These are phyloP conservation scores for Beauveria bassiana DNA, from an alignment of 2,329 filamentous ascomycete species.

Conservation along the genomic window DNA sequence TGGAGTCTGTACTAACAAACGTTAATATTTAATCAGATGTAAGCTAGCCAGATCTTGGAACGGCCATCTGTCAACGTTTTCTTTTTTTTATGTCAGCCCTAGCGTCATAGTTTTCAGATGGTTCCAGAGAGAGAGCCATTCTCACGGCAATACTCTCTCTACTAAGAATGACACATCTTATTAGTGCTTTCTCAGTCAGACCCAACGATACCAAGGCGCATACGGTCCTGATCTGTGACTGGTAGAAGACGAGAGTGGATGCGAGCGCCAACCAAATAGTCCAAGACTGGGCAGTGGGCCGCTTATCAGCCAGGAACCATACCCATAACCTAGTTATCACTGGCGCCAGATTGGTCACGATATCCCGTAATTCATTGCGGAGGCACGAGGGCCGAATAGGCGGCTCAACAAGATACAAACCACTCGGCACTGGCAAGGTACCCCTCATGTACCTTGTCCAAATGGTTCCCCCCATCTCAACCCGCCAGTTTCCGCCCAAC, in stretches of 20 bases:
- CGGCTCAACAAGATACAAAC: conserved; percentile 6
- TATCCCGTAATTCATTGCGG: neutral
- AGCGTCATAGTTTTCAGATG: too few relatives aligned
- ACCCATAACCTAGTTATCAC: neutral
- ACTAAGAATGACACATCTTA: neutral
- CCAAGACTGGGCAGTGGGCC: conserved; percentile 6
- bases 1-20: neutral
- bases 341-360: neutral
- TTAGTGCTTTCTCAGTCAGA: neutral
- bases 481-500: conserved; percentile 10
- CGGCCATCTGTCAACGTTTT: neutral
- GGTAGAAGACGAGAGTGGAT: neutral
- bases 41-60: neutral
- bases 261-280: conserved; percentile 2
- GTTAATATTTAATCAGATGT: neutral
- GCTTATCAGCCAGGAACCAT: neutral
- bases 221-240: neutral
- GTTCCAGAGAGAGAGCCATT: neutral
- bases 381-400: neutral
- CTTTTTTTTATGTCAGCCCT: neutral
- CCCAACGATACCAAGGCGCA: neutral
- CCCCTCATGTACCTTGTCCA: neutral
- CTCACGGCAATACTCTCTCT: neutral
- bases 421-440: neutral
- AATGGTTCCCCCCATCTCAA: neutral